Evolutionary conservation across 148 eudicot species (phyloP).

Genomic region (Silene conica): DNA sequence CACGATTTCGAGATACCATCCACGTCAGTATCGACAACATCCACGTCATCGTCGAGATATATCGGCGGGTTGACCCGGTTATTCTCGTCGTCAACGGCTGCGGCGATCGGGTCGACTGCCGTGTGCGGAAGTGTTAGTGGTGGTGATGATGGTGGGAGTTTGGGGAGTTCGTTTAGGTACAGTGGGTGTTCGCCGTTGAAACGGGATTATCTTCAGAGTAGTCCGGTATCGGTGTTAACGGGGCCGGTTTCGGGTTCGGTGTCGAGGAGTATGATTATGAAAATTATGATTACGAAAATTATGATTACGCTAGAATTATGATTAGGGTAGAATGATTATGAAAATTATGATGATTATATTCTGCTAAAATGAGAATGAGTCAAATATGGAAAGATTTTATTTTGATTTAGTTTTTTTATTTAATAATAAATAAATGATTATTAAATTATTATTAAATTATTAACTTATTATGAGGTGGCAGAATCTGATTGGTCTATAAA

Average conservation of each 20-base stretch:
- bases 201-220: constrained; percentile 34
- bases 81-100: constrained; percentile 28
- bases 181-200: constrained; percentile 41
- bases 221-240: constrained; percentile 81
- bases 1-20: constrained; percentile 55
- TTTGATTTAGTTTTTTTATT: no score
- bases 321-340: no score
- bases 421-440: no score
- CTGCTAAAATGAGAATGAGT: no score
- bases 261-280: constrained; percentile 17
- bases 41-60: constrained; percentile 43
- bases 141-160: neutral
- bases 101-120: neutral
- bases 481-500: no score
- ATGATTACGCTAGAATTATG: no score
- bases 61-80: constrained; percentile 64
- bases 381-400: no score
- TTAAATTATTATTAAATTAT: no score
- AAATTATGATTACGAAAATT: no score
- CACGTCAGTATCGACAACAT: constrained; percentile 45
- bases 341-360: no score
- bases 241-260: constrained; percentile 41
- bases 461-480: no score
- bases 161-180: constrained; percentile 51
- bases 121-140: neutral